Percentiles rank a stretch among this genome's conserved stretches.
These are phyloP conservation scores for Vaccinium corymbosum DNA, from an alignment of 148 eudicot genomes.

Conservation along the genomic window DNA sequence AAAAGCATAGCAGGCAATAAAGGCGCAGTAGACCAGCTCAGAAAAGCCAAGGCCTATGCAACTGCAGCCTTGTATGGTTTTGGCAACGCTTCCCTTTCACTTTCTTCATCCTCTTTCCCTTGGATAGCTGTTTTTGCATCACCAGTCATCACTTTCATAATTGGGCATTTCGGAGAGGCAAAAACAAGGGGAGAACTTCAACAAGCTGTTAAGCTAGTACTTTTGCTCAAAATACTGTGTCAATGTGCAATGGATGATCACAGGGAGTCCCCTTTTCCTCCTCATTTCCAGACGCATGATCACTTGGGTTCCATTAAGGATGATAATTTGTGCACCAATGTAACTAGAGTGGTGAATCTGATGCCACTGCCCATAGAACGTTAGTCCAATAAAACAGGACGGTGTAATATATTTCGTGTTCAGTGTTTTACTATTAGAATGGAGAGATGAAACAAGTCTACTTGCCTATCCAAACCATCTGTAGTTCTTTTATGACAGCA, in stretches of 20 bases:
- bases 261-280: not conserved
- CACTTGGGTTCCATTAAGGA: not conserved
- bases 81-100: constrained; percentile 20
- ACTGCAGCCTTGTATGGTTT: constrained; percentile 37
- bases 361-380: not conserved
- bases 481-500: not conserved
- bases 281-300: not conserved
- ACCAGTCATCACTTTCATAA: no score
- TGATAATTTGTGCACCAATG: not conserved
- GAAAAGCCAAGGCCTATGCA: constrained; percentile 36
- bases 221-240: not conserved
- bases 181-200: not conserved
- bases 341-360: not conserved
- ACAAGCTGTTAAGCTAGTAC: not conserved
- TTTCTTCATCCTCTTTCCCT: not conserved
- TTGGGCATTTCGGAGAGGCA: constrained; percentile 14
- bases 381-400: not conserved
- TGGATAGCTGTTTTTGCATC: no score
- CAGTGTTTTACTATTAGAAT: not conserved
- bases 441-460: not conserved
- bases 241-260: not conserved
- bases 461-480: not conserved
- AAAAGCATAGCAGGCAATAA: constrained; percentile 25
- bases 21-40: constrained; percentile 35
- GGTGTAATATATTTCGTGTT: not conserved